Percentiles rank a stretch among this genome's conserved stretches.
phyloP scores from a whole-genome alignment of 31 red algal species.

The Endocladia muricata region DNA sequence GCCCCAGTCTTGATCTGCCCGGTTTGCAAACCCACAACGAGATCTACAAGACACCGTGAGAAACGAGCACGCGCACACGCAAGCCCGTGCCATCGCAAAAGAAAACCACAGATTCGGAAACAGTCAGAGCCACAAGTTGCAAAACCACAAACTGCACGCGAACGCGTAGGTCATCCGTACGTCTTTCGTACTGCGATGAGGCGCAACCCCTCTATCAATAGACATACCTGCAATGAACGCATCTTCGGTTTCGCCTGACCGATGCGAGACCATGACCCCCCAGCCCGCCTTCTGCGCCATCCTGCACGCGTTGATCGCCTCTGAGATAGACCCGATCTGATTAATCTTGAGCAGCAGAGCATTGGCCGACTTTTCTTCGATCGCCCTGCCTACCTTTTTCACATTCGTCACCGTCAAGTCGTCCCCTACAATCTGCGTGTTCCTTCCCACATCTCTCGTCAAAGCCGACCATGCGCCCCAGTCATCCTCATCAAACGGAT shows the following conservation, averaged over 20 bases:
- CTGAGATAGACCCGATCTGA: constrained; percentile 79
- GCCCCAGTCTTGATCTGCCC: constrained; percentile 89
- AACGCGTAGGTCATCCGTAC: no score
- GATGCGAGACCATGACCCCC: constrained; percentile 90
- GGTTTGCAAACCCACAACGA: constrained; percentile 80
- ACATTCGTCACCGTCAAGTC: constrained; percentile 81
- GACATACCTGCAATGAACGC: constrained; percentile 72
- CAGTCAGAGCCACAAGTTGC: no score
- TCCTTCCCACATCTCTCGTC: constrained; percentile 45
- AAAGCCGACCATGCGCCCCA: constrained; percentile 67
- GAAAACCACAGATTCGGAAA: no score
- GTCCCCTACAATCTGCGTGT: constrained; percentile 89
- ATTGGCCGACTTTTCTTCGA: constrained; percentile 61
- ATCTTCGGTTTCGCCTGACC: constrained; percentile 85
- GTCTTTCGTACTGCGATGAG: no score
- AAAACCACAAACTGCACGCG: no score
- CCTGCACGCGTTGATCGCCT: constrained; percentile 73
- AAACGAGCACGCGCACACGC: no score
- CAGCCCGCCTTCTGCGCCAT: constrained; percentile 64
- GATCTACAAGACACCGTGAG: constrained; percentile 27
- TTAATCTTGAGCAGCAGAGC: constrained; percentile 80
- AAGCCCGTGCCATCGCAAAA: no score
- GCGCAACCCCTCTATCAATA: no score
- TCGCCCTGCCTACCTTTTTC: constrained; percentile 60
- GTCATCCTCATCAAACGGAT: constrained; percentile 95